Evolutionary conservation across 2,329 filamentous ascomycete species (phyloP).

Genomic region (Apiospora aurea): DNA sequence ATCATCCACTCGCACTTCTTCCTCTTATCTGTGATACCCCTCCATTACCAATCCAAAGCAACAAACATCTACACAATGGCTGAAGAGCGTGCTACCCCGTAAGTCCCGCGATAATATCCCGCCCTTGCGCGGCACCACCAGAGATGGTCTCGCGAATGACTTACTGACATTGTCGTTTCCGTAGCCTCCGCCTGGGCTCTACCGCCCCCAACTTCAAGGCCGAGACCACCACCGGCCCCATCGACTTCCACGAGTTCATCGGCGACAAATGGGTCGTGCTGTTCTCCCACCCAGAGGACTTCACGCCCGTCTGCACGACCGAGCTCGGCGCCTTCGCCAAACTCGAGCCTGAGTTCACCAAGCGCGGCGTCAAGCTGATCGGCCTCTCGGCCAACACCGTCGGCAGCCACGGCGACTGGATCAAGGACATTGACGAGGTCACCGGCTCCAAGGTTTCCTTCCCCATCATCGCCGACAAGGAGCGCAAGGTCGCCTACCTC

Average conservation of each 20-base stretch:
- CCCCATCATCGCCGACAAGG: constrained; percentile 83
- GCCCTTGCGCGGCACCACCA: not conserved
- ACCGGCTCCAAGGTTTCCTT: constrained; percentile 74
- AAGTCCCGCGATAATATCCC: constrained; percentile 30
- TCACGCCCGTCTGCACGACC: constrained; percentile 94
- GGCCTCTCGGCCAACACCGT: constrained; percentile 89
- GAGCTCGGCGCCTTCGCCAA: constrained; percentile 94
- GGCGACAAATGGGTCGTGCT: constrained; percentile 81
- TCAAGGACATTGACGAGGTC: constrained; percentile 86
- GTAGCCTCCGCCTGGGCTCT: constrained; percentile 69
- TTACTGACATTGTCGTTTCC: not conserved
- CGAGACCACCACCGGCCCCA: constrained; percentile 78
- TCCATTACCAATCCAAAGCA: not conserved
- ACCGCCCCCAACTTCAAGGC: constrained; percentile 83
- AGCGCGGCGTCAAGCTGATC: constrained; percentile 89
- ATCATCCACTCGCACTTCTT: not conserved
- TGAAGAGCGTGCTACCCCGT: constrained; percentile 38
- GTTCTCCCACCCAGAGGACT: constrained; percentile 89
- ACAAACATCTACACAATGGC: constrained; percentile 36
- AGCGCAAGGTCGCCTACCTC: constrained; percentile 75
- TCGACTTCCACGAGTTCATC: constrained; percentile 85
- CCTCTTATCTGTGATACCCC: not conserved
- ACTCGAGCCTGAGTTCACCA: constrained; percentile 85
- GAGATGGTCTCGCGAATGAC: not conserved
- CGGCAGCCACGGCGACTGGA: constrained; percentile 85